A percentile compares a stretch with the other conserved stretches of the same genome.
Evolutionary conservation across 495 filamentous ascomycete species (phyloP).

Genomic region (Hyaloscypha hepaticicola): DNA sequence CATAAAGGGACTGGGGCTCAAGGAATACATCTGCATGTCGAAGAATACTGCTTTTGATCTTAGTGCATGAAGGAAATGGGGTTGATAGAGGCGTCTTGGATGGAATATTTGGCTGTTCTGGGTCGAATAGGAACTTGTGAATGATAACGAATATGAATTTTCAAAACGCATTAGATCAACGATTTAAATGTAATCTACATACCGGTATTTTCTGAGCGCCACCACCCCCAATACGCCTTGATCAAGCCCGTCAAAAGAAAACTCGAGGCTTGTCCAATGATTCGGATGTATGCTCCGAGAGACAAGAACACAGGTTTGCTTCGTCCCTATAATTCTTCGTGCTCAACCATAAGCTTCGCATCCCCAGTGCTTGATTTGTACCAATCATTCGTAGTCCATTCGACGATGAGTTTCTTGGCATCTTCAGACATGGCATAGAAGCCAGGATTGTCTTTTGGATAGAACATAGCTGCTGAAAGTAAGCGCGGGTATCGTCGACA

Average conservation of each 20-base stretch:
- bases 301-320: neutral
- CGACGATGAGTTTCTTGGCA: conserved; percentile 61
- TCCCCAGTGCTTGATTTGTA: conserved; percentile 29
- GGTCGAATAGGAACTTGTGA: neutral
- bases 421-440: conserved; percentile 66
- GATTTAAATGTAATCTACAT: neutral
- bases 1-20: conserved; percentile 91
- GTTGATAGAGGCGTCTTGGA: neutral
- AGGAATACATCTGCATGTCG: conserved; percentile 56
- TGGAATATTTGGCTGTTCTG: neutral
- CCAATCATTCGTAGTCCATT: conserved; percentile 54
- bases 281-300: too few species aligned
- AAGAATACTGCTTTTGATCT: conserved; percentile 34
- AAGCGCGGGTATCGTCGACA: conserved; percentile 5
- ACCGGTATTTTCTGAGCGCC: neutral
- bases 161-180: neutral
- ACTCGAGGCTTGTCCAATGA: too few species aligned
- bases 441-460: conserved; percentile 73
- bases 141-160: neutral
- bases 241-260: neutral
- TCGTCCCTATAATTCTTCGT: conserved; percentile 18
- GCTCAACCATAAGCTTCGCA: conserved; percentile 9
- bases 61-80: neutral
- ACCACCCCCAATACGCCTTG: neutral
- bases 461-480: conserved; percentile 64